These are phyloP conservation scores for Talaromyces verruculosus DNA, from an alignment of 2,329 filamentous ascomycete species.

Conservation along the genomic window DNA sequence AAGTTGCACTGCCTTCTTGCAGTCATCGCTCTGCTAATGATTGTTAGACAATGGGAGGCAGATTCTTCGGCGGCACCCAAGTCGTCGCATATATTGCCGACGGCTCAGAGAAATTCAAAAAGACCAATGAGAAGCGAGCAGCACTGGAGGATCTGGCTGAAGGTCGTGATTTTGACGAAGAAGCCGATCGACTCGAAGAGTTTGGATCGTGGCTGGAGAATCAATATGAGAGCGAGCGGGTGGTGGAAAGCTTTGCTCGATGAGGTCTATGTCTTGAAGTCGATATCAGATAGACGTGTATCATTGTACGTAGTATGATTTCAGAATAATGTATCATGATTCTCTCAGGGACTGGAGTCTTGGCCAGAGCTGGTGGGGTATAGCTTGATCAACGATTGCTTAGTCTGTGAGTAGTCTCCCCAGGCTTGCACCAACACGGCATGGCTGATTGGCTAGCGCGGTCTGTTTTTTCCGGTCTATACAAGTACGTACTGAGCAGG, in stretches of 20 bases:
- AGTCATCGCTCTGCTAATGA: not conserved
- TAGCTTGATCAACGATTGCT: not conserved
- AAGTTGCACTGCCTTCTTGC: slow-evolving; percentile 21
- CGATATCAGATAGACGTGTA: not conserved
- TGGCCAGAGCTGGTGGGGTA: slow-evolving; percentile 14
- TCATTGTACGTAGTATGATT: not conserved
- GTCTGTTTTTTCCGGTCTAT: slow-evolving; percentile 2
- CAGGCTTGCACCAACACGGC: slow-evolving; percentile 11
- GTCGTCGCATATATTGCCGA: slow-evolving; percentile 71
- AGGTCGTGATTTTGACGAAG: slow-evolving; percentile 47
- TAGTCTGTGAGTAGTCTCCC: not conserved
- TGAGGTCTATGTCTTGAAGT: not conserved
- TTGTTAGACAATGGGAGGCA: slow-evolving; percentile 67
- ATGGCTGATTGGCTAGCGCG: slow-evolving; percentile 16
- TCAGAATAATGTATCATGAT: not conserved
- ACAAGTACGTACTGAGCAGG: not conserved
- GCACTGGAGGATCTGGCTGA: slow-evolving; percentile 50
- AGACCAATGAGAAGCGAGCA: slow-evolving; percentile 54
- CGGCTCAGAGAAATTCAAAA: slow-evolving; percentile 71
- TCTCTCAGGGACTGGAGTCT: slow-evolving; percentile 1
- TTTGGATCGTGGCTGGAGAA: slow-evolving; percentile 52
- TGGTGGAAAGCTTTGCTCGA: slow-evolving; percentile 26
- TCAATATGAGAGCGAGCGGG: slow-evolving; percentile 24
- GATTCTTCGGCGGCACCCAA: slow-evolving; percentile 71
- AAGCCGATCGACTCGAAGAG: slow-evolving; percentile 45